A percentile compares a stretch with the other conserved stretches of the same genome.
These are phyloP conservation scores for Skeletonema marinoi DNA, from an alignment of 108 stramenopile genomes.

Conservation along the genomic window DNA sequence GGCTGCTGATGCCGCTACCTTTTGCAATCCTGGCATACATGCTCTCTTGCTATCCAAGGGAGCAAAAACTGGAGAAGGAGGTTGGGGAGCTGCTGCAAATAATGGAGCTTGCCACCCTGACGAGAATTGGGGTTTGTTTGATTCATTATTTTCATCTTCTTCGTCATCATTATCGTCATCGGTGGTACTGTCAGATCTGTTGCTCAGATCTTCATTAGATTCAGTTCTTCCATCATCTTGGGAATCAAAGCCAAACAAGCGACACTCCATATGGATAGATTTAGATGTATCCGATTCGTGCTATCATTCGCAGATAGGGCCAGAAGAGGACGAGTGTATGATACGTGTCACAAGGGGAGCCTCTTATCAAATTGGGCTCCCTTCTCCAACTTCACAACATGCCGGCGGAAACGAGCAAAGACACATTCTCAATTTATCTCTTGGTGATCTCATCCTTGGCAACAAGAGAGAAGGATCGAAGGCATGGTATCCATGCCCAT, in stretches of 20 bases:
- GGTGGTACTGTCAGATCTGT: constrained; percentile 25
- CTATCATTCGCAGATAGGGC: constrained; percentile 2
- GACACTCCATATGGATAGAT: constrained; percentile 49
- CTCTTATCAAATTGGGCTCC: constrained; percentile 29
- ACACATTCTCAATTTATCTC: constrained; percentile 16
- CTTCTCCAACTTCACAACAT: not conserved
- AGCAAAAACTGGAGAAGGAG: constrained; percentile 9
- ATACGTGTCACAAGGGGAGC: constrained; percentile 25
- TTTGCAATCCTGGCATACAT: constrained; percentile 37
- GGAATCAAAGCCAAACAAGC: not conserved
- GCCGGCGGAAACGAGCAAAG: not conserved
- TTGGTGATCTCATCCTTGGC: constrained; percentile 48
- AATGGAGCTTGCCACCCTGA: constrained; percentile 39
- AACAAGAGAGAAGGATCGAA: constrained; percentile 26
- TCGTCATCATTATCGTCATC: constrained; percentile 5
- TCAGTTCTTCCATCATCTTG: constrained; percentile 5
- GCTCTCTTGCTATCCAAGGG: constrained; percentile 25
- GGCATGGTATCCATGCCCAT: constrained; percentile 48
- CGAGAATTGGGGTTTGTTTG: constrained; percentile 45
- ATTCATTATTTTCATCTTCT: constrained; percentile 37
- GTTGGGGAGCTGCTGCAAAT: constrained; percentile 42
- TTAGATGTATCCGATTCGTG: constrained; percentile 32
- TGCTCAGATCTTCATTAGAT: constrained; percentile 37
- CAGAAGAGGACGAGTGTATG: constrained; percentile 13
- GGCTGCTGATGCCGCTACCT: constrained; percentile 44